Evolutionary conservation across 164 flowering plant genomes (phyloP).

Genomic region (Buxus sempervirens): DNA sequence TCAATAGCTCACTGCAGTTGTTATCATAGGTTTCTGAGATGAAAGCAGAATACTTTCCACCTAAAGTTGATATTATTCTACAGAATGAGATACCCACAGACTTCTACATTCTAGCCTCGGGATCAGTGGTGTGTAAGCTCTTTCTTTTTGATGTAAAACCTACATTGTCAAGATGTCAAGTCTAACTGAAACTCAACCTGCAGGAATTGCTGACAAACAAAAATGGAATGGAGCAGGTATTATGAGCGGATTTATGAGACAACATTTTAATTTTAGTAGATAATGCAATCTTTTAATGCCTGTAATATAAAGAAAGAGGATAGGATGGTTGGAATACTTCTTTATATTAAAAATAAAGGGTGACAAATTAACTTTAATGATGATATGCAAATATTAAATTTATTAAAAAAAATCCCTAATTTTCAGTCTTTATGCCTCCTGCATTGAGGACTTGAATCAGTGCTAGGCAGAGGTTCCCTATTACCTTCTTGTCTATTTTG

Average conservation of each 20-base stretch:
- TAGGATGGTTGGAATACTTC: neutral
- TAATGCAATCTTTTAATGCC: neutral
- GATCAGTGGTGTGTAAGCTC: conserved; percentile 61
- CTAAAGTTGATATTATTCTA: conserved; percentile 74
- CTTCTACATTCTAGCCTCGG: conserved; percentile 78
- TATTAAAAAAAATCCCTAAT: too few relatives aligned
- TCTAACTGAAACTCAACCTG: conserved; percentile 25
- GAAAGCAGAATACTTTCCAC: conserved; percentile 91
- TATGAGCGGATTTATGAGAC: neutral
- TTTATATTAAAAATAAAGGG: neutral
- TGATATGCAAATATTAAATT: neutral
- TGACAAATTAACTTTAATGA: neutral
- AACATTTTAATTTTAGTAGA: neutral
- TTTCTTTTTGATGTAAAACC: conserved; percentile 7
- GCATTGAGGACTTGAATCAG: too few relatives aligned
- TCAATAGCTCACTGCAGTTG: conserved; percentile 8
- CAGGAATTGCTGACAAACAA: conserved; percentile 70
- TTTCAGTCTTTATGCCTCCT: too few relatives aligned
- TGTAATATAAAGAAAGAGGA: too few relatives aligned
- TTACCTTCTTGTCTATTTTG: too few relatives aligned
- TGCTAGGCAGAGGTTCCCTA: too few relatives aligned
- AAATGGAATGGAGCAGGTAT: conserved; percentile 76
- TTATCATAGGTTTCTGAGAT: conserved; percentile 69
- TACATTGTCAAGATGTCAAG: neutral
- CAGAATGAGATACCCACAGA: conserved; percentile 90